These are phyloP conservation scores for Nephelium lappaceum DNA, from an alignment of 345 rosid species.

Conservation along the genomic window DNA sequence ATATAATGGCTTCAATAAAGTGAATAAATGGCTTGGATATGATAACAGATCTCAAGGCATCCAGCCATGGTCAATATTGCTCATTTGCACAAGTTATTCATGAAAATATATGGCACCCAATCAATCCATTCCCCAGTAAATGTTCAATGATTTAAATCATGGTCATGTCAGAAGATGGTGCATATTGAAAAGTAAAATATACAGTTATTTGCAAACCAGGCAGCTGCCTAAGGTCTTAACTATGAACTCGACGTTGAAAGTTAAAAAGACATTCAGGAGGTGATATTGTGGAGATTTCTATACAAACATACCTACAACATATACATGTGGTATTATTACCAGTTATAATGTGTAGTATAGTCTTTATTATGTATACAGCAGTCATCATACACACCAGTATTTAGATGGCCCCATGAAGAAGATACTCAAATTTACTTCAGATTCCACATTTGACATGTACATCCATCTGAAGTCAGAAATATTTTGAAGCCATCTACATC, in stretches of 20 bases:
- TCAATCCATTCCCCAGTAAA: neutral
- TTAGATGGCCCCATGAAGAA: constrained; percentile 11
- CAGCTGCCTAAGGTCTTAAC: neutral
- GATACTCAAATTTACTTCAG: neutral
- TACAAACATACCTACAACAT: neutral
- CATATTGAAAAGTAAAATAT: neutral
- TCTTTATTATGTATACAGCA: constrained; percentile 12
- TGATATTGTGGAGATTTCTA: neutral
- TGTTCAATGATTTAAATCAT: neutral
- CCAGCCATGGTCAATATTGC: neutral
- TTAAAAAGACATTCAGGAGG: neutral
- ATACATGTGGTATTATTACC: neutral
- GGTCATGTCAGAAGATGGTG: neutral
- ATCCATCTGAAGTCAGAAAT: neutral
- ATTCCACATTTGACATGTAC: neutral
- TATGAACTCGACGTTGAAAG: neutral
- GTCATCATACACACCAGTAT: constrained; percentile 10
- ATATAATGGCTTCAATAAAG: neutral
- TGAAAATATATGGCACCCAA: neutral
- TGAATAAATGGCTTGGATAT: neutral
- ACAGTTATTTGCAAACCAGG: neutral
- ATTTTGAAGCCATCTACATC: constrained; percentile 15
- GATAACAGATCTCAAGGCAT: neutral
- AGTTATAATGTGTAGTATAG: neutral
- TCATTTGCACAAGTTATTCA: neutral